These are phyloP conservation scores for Parafenestella ontariensis DNA, from an alignment of 2,329 filamentous ascomycete genomes.

Conservation along the genomic window DNA sequence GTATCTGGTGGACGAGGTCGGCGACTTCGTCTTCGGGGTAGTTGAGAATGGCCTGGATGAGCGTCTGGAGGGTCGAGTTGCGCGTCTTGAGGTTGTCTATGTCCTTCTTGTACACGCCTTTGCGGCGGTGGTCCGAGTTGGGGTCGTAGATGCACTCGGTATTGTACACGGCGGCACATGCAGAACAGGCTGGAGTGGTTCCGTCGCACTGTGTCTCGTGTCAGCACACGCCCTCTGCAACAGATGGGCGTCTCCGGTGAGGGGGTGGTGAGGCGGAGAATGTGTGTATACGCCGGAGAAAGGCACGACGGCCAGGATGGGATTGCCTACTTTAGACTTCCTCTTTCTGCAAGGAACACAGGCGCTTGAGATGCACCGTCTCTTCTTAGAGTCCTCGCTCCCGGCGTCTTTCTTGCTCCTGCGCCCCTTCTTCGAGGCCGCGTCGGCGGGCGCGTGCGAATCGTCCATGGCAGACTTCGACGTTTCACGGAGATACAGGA, in stretches of 20 bases:
- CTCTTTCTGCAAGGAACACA: conserved; percentile 51
- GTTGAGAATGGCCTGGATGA: conserved; percentile 92
- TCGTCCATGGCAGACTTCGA: conserved; percentile 20
- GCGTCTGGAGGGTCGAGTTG: conserved; percentile 86
- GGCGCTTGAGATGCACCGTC: conserved; percentile 51
- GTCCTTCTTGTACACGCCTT: conserved; percentile 96
- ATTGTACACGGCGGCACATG: conserved; percentile 92
- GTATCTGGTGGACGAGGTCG: conserved; percentile 82
- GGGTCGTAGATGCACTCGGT: conserved; percentile 94
- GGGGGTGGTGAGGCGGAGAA: conserved; percentile 12
- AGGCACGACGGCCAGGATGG: conserved; percentile 7
- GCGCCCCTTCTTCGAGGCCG: conserved; percentile 42
- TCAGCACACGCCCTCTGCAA: conserved; percentile 8
- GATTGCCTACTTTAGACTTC: conserved; percentile 49
- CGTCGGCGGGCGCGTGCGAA: conserved; percentile 12
- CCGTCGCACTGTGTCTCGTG: conserved; percentile 74
- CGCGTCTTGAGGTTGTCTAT: conserved; percentile 85
- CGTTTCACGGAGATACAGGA: conserved; percentile 16
- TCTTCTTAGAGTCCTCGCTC: conserved; percentile 53
- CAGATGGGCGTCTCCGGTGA: conserved; percentile 8
- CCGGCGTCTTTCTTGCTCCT: conserved; percentile 44
- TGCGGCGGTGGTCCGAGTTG: conserved; percentile 92
- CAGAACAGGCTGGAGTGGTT: conserved; percentile 87
- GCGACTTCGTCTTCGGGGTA: conserved; percentile 86
- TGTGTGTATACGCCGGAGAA: conserved; percentile 13